phyloP scores from a whole-genome alignment of 306 rosid species.

The Prunus kanzakura region DNA sequence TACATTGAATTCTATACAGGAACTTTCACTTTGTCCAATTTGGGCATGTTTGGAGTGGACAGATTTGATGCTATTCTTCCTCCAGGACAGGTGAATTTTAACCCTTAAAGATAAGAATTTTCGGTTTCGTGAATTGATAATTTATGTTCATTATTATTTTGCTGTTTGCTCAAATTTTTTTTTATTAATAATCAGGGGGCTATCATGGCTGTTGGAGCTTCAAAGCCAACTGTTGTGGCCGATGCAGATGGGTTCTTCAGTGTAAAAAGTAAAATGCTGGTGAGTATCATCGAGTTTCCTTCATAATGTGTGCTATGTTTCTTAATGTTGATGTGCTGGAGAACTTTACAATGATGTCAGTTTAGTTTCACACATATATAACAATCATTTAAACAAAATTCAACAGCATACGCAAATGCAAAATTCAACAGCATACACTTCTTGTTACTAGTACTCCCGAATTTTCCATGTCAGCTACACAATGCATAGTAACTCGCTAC shows the following conservation, averaged over 20 bases:
- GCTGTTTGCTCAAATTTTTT: conserved; percentile 22
- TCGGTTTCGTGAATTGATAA: neutral
- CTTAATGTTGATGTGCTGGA: neutral
- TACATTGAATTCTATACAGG: conserved; percentile 37
- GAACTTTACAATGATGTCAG: neutral
- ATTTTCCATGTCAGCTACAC: neutral
- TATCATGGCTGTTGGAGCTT: conserved; percentile 97
- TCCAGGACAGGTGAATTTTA: conserved; percentile 80
- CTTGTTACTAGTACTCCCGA: neutral
- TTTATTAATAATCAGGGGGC: conserved; percentile 60
- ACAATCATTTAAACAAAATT: neutral
- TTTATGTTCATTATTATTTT: conserved; percentile 11
- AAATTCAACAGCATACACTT: neutral
- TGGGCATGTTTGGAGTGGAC: conserved; percentile 97
- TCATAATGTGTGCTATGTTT: neutral
- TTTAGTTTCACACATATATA: neutral
- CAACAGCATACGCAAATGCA: neutral
- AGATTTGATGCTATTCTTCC: conserved; percentile 96
- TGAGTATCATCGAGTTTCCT: conserved; percentile 33
- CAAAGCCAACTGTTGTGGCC: conserved; percentile 73
- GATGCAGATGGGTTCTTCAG: conserved; percentile 77
- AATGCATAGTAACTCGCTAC: neutral
- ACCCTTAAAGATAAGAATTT: neutral
- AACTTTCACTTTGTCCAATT: conserved; percentile 88
- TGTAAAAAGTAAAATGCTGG: conserved; percentile 82